These are phyloP conservation scores for Ramularia endophylla DNA, from an alignment of 2,329 filamentous ascomycete species.

Conservation along the genomic window DNA sequence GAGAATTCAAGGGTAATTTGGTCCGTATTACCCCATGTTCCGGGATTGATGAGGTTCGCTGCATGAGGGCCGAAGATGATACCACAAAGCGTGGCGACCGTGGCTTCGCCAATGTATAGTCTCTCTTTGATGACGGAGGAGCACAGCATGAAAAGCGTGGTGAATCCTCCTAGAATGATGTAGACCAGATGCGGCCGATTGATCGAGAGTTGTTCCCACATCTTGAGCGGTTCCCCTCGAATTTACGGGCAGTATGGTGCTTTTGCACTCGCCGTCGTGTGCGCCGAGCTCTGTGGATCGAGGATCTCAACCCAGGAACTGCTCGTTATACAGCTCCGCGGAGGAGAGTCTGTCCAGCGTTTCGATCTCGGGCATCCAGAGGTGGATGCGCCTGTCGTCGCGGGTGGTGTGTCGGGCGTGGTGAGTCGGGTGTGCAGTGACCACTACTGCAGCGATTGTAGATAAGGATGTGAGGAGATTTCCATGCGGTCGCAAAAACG, in stretches of 20 bases:
- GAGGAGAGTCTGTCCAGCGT: slow-evolving; percentile 10
- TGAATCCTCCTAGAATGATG: slow-evolving; percentile 96
- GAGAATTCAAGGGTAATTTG: slow-evolving; percentile 86
- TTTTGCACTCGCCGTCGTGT: too few relatives aligned
- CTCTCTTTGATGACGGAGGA: slow-evolving; percentile 98
- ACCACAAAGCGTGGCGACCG: slow-evolving; percentile 80
- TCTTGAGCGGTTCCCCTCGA: slow-evolving; percentile 47
- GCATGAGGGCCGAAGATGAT: slow-evolving; percentile 85
- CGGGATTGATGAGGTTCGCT: slow-evolving; percentile 71
- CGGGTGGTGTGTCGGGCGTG: slow-evolving; percentile 17
- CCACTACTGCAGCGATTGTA: too few relatives aligned
- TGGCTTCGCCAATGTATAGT: slow-evolving; percentile 97
- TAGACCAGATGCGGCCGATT: slow-evolving; percentile 97
- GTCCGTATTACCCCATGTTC: slow-evolving; percentile 74
- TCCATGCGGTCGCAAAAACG: too few relatives aligned
- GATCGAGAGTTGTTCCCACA: slow-evolving; percentile 74
- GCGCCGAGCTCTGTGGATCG: too few relatives aligned
- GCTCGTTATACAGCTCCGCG: neutral
- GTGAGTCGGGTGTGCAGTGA: too few relatives aligned
- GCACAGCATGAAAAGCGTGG: slow-evolving; percentile 95
- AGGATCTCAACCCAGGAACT: slow-evolving; percentile 5
- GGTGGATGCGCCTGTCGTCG: slow-evolving; percentile 2
- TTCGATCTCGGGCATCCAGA: neutral
- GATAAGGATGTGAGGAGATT: too few relatives aligned
- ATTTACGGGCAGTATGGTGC: too few relatives aligned